A percentile compares a stretch with the other conserved stretches of the same genome.
These are phyloP conservation scores for Cryptococcus sp. DNA, from an alignment of 1,284 basidiomycete species.

Conservation along the genomic window DNA sequence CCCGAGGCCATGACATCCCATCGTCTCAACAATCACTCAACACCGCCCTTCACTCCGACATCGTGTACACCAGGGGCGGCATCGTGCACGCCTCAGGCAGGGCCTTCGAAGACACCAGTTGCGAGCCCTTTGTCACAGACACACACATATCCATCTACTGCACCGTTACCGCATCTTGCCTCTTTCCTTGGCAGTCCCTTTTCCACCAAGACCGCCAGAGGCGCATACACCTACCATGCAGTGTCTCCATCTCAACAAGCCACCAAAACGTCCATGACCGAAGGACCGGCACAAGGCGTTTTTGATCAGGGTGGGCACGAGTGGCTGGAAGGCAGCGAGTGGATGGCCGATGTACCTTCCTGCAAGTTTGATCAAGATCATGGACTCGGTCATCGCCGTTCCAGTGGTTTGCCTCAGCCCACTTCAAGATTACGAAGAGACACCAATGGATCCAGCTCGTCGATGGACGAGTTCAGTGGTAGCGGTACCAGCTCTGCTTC, in stretches of 20 bases:
- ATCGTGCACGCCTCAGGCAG: constrained; percentile 16
- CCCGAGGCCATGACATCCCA: constrained; percentile 10
- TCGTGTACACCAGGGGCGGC: constrained; percentile 1
- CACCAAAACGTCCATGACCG: constrained; percentile 6
- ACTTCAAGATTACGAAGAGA: constrained; percentile 18
- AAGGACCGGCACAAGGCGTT: constrained; percentile 4
- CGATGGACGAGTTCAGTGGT: constrained; percentile 40
- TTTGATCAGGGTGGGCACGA: constrained; percentile 17
- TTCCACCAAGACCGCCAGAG: constrained; percentile 26
- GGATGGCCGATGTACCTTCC: constrained; percentile 20
- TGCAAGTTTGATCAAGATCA: constrained; percentile 5
- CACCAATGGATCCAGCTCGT: constrained; percentile 30
- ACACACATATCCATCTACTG: constrained; percentile 35
- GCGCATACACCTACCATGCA: constrained; percentile 18
- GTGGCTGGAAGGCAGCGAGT: constrained; percentile 30
- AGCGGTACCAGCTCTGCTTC: constrained; percentile 44
- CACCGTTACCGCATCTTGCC: constrained; percentile 37
- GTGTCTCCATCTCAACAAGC: constrained; percentile 12
- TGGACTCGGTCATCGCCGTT: too few species aligned
- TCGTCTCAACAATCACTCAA: not conserved
- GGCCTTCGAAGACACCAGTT: constrained; percentile 14
- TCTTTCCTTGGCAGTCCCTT: constrained; percentile 47
- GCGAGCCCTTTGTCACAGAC: constrained; percentile 5
- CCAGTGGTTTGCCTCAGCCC: constrained; percentile 11
- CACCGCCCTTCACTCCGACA: constrained; percentile 4